These are phyloP conservation scores for Neurospora pannonica DNA, from an alignment of 495 filamentous ascomycete genomes.

Conservation along the genomic window DNA sequence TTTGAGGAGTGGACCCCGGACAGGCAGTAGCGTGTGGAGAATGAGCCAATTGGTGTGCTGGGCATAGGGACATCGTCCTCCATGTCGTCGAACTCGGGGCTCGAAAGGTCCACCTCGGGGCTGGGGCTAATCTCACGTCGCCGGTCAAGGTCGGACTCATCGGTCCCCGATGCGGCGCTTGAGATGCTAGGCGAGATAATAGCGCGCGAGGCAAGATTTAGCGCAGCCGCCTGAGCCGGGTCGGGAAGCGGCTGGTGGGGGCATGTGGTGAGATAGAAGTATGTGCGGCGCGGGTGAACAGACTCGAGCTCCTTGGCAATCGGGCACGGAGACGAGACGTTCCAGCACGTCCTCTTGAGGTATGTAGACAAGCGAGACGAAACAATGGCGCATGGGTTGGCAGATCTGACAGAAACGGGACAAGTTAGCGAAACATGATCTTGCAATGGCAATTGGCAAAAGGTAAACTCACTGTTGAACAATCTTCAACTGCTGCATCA, in stretches of 20 bases:
- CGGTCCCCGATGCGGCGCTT: constrained; percentile 54
- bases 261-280: constrained; percentile 84
- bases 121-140: constrained; percentile 75
- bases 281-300: constrained; percentile 88
- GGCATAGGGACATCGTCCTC: constrained; percentile 49
- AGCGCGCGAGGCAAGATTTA: constrained; percentile 33
- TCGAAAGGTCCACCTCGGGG: constrained; percentile 86
- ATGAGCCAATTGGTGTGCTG: constrained; percentile 48
- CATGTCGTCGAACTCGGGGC: constrained; percentile 74
- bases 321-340: constrained; percentile 70
- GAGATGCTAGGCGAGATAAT: constrained; percentile 84
- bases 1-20: constrained; percentile 24
- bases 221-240: constrained; percentile 35
- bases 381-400: constrained; percentile 89
- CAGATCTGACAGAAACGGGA: constrained; percentile 54
- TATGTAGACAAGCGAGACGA: constrained; percentile 85
- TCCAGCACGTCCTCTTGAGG: constrained; percentile 77
- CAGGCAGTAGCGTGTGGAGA: constrained; percentile 37
- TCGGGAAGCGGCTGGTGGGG: constrained; percentile 78
- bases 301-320: constrained; percentile 86
- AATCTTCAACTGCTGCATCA: constrained; percentile 65
- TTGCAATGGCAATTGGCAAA: background rate
- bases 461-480: constrained; percentile 75
- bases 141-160: constrained; percentile 61
- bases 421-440: constrained; percentile 23